A percentile compares a stretch with the other conserved stretches of the same genome.
Conservation (phyloP, 192 early-diverging fungal genomes). For the Ramicandelaber brevisporus region DNA sequence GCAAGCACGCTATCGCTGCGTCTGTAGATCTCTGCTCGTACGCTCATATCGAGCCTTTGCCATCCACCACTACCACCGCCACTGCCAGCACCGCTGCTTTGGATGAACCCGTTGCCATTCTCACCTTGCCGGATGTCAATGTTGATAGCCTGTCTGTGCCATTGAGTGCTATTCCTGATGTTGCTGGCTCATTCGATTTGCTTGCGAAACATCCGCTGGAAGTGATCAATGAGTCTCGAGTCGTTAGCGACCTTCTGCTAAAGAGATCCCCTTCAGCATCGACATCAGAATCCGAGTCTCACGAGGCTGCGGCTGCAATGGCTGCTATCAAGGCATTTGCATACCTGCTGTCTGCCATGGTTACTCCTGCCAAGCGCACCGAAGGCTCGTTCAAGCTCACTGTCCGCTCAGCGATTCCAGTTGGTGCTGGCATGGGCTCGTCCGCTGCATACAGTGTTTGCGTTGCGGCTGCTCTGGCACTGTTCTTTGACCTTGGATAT, state of each 20-base stretch:
- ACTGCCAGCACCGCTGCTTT: conserved; percentile 34
- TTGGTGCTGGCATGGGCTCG: conserved; percentile 84
- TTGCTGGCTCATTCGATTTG: too few relatives aligned
- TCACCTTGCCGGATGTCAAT: conserved; percentile 1
- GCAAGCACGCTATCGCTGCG: conserved; percentile 62
- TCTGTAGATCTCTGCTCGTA: conserved; percentile 57
- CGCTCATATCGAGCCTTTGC: conserved; percentile 21
- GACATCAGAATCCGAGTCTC: too few relatives aligned
- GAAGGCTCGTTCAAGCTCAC: conserved; percentile 25
- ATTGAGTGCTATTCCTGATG: too few relatives aligned
- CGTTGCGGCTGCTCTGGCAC: conserved; percentile 49
- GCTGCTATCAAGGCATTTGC: conserved; percentile 36
- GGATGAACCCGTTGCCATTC: conserved; percentile 6
- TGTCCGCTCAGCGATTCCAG: conserved; percentile 52
- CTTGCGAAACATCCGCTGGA: too few relatives aligned
- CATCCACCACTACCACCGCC: conserved; percentile 18
- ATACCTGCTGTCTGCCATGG: conserved; percentile 23
- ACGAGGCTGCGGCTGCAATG: too few relatives aligned
- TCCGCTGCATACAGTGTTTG: conserved; percentile 80
- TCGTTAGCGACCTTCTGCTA: too few relatives aligned
- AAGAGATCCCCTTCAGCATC: too few relatives aligned
- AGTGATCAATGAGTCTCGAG: too few relatives aligned
- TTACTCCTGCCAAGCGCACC: conserved; percentile 2
- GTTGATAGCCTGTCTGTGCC: conserved; percentile 1
- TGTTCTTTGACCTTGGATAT: conserved; percentile 15